Evolutionary conservation across 345 rosid genomes (phyloP), one percentile per base, ranked within the genome.

Genomic region (Pistacia integerrima): DNA sequence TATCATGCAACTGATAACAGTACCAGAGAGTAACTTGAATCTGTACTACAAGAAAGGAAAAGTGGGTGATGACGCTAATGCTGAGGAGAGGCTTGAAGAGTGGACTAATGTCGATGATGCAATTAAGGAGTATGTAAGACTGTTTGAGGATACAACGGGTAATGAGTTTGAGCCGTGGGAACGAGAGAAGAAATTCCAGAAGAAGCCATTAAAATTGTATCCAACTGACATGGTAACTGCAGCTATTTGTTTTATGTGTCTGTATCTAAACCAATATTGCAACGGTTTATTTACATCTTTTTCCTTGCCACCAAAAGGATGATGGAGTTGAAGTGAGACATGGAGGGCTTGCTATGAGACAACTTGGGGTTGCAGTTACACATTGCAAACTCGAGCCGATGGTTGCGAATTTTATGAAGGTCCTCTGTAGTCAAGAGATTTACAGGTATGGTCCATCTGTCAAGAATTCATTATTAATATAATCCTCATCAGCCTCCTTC

Each of bases 91-190:
- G 86, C 85, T 90, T 0, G 97, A 90, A 76, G 95, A 90, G 72
- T 88, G 92, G 97, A 89, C 87, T 22, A 78, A 87, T 11, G 87
- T 72, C 13, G 83, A 85, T 5, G 72, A 57, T 67, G 97, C 95
- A 4, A 72, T 94, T 22, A 86, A 84, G 80, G 95, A 93, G 82
- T 93, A 91, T 33, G 85, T 76, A 0, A 87, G 82, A 79, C 86
- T 90, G 3, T 91, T 91, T 44, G 92, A 92, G 78, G 94, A 88
- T 59, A 63, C 88, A n/a, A 91, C 95, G 10, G 92, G 95, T 11
- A 93, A 93, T 64, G 92, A 91, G 58, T 94, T 94, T 20, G 91
- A 84, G 82, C 93, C 92, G 4, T 93, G 95, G 95, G 98, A 94
- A 69, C 85, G 89, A 76, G 93, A 92, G 73, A 90, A 90, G 82